phyloP scores from a whole-genome alignment of 139 green algal species.

The Edaphochlamys debaryana region DNA sequence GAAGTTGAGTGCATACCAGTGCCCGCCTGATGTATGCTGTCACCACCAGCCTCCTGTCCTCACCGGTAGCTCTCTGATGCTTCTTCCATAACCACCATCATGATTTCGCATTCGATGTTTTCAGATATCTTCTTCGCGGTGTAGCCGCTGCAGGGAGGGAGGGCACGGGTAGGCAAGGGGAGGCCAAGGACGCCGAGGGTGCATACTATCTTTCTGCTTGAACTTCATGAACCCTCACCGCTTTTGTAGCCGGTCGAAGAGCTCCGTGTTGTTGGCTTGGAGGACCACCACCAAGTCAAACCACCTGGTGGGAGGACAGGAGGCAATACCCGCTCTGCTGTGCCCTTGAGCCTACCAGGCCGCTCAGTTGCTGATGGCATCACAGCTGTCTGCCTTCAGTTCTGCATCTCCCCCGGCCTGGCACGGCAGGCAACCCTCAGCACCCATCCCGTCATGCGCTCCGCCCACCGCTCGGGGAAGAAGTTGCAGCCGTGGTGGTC shows the following conservation, averaged over 20 bases:
- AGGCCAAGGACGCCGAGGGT: background rate
- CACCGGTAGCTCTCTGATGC: conserved; percentile 93
- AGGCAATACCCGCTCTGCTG: too few relatives aligned
- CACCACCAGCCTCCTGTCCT: background rate
- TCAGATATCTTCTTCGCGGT: conserved; percentile 87
- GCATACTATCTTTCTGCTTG: background rate
- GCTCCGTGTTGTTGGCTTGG: conserved; percentile 89
- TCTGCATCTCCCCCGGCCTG: too few relatives aligned
- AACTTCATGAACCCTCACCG: conserved; percentile 15
- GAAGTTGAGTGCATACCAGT: background rate
- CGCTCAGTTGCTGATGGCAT: too few relatives aligned
- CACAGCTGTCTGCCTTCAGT: too few relatives aligned
- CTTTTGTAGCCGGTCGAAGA: conserved; percentile 90
- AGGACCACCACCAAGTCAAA: conserved; percentile 97
- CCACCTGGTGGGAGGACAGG: conserved; percentile 71
- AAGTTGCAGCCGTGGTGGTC: conserved; percentile 98
- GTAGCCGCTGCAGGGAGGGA: conserved; percentile 76
- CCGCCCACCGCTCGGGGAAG: conserved; percentile 96
- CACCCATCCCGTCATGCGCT: too few relatives aligned
- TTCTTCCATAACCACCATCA: conserved; percentile 96
- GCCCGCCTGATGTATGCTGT: background rate
- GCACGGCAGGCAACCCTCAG: too few relatives aligned
- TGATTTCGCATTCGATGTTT: conserved; percentile 99
- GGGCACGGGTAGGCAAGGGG: background rate
- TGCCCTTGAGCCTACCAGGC: too few relatives aligned